Evolutionary conservation across 257 asterid species (phyloP), one percentile per base, ranked within the genome.

Genomic region (Euphrasia confusa): DNA sequence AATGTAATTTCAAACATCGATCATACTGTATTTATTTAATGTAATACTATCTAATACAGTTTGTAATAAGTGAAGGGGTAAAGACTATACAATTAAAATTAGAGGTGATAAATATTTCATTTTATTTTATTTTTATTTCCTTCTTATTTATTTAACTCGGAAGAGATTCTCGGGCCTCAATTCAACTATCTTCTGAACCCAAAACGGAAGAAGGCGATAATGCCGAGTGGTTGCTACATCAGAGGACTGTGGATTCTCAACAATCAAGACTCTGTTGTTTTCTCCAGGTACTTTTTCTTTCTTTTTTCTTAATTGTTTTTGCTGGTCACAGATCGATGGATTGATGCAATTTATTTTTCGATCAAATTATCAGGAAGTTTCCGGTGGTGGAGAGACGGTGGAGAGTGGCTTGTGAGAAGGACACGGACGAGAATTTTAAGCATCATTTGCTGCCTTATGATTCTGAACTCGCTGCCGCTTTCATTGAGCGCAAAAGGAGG

Each of bases 311-410:
- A 9, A 1, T 11, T 21, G 30, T 54, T 30, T 54, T 44, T 21
- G 32, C 35, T 27, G 45, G 35, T 10, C 33, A 67, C 70, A 55
- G 71, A 56, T 68, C 69, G 66, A 44, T 63, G 62, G 60, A 28
- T 42, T 18, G 17, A 60, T 63, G 67, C 45, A 14, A 7, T 64
- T 64, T 44, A 2, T 52, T 39, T 60, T 47, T 24, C 21, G 24
- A 35, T 48, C 26, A 67, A 59, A 53, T 32, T 45, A 14, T 26
- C 80, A 91, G 98, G 89, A 84, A 80, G 75, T 92, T 92, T 77
- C 85, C 95, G 67, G 95, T 87, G 81, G 98, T 86, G 67, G 98
- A 92, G 82, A 84, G 73, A 82, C 84, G 95, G 79, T 92, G 98
- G 95, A 83, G 94, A 56, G 77, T 57, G 61, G 78, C 87, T 14